Conservation (phyloP, 176 grass and related monocot species). For the Phoenix dactylifera region DNA sequence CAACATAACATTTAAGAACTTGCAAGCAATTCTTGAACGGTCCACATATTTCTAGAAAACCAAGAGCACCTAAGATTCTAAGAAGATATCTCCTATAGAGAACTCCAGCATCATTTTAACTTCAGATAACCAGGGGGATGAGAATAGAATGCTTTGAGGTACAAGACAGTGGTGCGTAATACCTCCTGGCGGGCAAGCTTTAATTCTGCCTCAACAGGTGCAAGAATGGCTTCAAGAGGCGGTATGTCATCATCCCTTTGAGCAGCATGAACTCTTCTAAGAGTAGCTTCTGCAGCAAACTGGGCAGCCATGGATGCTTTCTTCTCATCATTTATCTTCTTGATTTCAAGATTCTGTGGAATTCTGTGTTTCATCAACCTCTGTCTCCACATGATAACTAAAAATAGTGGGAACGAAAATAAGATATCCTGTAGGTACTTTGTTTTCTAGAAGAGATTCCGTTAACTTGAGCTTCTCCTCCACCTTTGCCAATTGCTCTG, state of each 20-base stretch:
- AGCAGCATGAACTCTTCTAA: slow-evolving; percentile 83
- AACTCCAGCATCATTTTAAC: no score
- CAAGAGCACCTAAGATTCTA: no score
- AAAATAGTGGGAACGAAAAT: neutral
- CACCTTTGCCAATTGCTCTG: slow-evolving; percentile 55
- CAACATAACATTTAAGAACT: no score
- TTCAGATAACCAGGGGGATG: no score
- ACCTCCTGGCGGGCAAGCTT: slow-evolving; percentile 91
- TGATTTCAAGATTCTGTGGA: slow-evolving; percentile 90
- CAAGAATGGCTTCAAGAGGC: slow-evolving; percentile 96
- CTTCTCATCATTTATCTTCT: slow-evolving; percentile 93
- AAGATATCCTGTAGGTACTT: slow-evolving; percentile 32
- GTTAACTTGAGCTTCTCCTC: slow-evolving; percentile 75
- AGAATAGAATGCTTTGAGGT: no score
- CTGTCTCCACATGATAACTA: slow-evolving; percentile 1
- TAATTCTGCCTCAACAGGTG: slow-evolving; percentile 92
- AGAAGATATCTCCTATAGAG: no score
- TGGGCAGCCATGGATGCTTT: slow-evolving; percentile 81
- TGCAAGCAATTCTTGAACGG: no score
- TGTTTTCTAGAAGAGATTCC: slow-evolving; percentile 71
- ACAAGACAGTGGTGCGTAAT: neutral
- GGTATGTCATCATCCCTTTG: slow-evolving; percentile 99
- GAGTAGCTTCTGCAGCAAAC: slow-evolving; percentile 88
- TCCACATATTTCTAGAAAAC: no score
- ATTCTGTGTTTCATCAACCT: slow-evolving; percentile 13